Base-by-base conservation (phyloP, 1,284 basidiomycete species). In the Puccinia coronata region DNA sequence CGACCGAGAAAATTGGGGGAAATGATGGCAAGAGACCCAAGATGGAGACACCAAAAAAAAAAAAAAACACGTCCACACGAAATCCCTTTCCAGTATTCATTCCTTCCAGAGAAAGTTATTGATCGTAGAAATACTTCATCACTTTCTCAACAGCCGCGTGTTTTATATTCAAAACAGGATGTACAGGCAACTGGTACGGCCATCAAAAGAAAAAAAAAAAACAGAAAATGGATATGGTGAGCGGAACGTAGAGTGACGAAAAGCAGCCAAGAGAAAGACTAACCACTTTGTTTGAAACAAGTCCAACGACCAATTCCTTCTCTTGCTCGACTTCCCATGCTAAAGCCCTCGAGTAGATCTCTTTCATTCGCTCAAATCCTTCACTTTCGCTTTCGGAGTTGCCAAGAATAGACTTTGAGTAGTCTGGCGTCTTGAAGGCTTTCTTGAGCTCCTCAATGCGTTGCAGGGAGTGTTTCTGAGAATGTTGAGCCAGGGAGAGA, bases 401-500 rank as follows among this genome's bases (percentile, higher is more conserved):
- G 5, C 77, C 77, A 59, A 70, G 25, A 43, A 80, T 70, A 59
- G 34, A 59, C 23, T 55, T 69, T 20, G 67, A 31, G 18, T n/a
- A 51, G 31, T 36, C 51, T 12, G 65, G 65, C 1, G 18, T 25
- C 65, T 80, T 59, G 55, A 71, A 80, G 2, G 36, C 31, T 16
- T 25, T 9, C 31, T 70, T 72, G 23, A 72, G 31, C 4, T 43
- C 25, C 12, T 59, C 36, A 2, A 61, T 18, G n/a, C 47, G 51
- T 14, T 72, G 36, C 3, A 11, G 51, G 51, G 79, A 81, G 20
- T 63, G 57, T 53, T 23, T 53, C 41, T 73, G 71, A 23, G 43
- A 61, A 61, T 96, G 94, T 85, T 97, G 95, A 0, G 95, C 93
- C 0, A 91, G 88, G 0, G 94, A 92, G n/a, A 96, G 88, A 11